Evolutionary conservation across 768 basidiomycete species (phyloP), one percentile per base, ranked within the genome.

Genomic region (Rubroboletus satanas): DNA sequence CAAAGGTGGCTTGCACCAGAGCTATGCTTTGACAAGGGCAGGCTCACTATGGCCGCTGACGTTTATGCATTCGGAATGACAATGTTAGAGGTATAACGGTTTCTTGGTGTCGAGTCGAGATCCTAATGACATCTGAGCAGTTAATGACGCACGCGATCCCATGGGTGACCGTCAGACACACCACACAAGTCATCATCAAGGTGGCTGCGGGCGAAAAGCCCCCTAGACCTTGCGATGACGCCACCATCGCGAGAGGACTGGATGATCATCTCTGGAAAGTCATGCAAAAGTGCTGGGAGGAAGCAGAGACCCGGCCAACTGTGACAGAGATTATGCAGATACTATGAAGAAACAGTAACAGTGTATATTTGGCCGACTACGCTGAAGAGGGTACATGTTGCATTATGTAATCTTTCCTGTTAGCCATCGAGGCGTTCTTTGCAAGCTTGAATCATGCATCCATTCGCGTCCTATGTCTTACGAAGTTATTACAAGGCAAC

Each of bases 401-500:
- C 15, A 37, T 66, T 64, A 65, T 18, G 43, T 62, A 66, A 66
- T 56, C 15, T 35, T 28, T 46, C 23, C 28, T 41, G 23, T 14
- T 21, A 7, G 23, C 23, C 8, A 21, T n/a, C 12, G 4, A 29
- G 4, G 12, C 12, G 14, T 18, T 18, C 32, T 12, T 14, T 15
- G 7, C 12, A 8, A 17, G 31, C 44, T 51, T 17, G 29, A 46
- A 51, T 10, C 43, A 91, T 93, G 91, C 88, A 91, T 73, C 88
- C 91, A 7, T 93, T 93, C 65, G 86, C 90, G 37, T 82, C 89
- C 14, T 91, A 93, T 74, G 87, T 98, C 53, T 77, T 98, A 36
- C 87, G 88, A 59, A 87, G 80, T 69, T 98, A 96, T 72, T 94
- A 93, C 77, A 81, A 83, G 60, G 85, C 84, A n/a, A 97, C 93